These are phyloP conservation scores for Peribolospora baueri DNA, from an alignment of 768 basidiomycete genomes.

Conservation along the genomic window DNA sequence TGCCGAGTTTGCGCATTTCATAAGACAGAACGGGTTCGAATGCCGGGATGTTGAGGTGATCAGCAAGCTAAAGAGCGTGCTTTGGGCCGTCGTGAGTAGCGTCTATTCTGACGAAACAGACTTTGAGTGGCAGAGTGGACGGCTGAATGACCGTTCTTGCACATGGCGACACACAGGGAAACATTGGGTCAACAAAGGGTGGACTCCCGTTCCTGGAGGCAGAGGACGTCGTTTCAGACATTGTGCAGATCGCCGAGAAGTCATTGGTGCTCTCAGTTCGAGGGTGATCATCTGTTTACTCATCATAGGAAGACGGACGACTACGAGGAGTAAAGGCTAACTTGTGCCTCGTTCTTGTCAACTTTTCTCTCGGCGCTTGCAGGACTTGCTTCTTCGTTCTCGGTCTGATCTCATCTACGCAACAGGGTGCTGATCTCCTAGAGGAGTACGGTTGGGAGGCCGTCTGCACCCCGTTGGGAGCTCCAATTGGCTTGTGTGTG, in stretches of 20 bases:
- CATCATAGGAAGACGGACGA: background rate
- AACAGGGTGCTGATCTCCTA: constrained; percentile 74
- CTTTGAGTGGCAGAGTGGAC: background rate
- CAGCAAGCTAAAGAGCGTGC: constrained; percentile 69
- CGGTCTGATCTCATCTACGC: constrained; percentile 72
- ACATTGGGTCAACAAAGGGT: constrained; percentile 68
- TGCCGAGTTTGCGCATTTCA: constrained; percentile 66
- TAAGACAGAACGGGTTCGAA: constrained; percentile 49
- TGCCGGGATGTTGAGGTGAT: constrained; percentile 60
- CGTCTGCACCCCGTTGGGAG: constrained; percentile 56
- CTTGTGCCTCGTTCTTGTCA: background rate
- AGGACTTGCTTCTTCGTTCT: constrained; percentile 94
- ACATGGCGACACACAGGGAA: constrained; percentile 34
- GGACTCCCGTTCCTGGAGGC: constrained; percentile 90
- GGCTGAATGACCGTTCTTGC: background rate
- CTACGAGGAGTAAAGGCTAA: background rate
- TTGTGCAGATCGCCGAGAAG: constrained; percentile 72
- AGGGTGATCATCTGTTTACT: constrained; percentile 35
- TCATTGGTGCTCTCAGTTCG: constrained; percentile 72
- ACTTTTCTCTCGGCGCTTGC: background rate
- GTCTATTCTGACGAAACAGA: background rate
- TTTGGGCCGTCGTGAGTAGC: constrained; percentile 81
- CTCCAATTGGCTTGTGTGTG: constrained; percentile 73
- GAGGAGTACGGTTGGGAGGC: constrained; percentile 87
- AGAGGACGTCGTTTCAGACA: constrained; percentile 71